A percentile compares a stretch with the other conserved stretches of the same genome.
These are phyloP conservation scores for Xylaria sp. DNA, from an alignment of 2,329 filamentous ascomycete genomes.

Conservation along the genomic window DNA sequence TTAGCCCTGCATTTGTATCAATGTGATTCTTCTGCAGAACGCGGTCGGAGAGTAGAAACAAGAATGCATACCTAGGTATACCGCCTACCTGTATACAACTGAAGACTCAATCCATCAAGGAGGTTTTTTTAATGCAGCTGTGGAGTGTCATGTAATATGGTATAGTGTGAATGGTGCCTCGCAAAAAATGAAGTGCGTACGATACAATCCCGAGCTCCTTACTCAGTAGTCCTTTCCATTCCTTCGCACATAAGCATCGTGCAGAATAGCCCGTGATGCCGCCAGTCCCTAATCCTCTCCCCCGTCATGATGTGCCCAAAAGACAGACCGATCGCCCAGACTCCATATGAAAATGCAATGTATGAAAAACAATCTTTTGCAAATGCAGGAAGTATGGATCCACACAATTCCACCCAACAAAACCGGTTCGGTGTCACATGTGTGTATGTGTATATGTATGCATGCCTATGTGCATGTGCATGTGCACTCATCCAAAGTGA, in stretches of 20 bases:
- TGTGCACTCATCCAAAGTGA: conserved; percentile 14
- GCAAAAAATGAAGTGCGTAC: background rate
- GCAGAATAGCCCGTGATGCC: conserved; percentile 10
- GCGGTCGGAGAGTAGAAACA: too few species aligned
- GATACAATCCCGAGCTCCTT: conserved; percentile 5
- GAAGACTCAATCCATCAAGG: too few species aligned
- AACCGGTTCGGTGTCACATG: background rate
- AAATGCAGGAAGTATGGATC: background rate
- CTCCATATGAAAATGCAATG: conserved; percentile 28
- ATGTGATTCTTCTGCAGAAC: background rate
- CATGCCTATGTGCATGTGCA: conserved; percentile 7
- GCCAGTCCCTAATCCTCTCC: conserved; percentile 18
- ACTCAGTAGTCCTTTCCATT: conserved; percentile 16
- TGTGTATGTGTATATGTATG: conserved; percentile 20
- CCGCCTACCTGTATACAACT: too few species aligned
- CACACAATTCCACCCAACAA: background rate
- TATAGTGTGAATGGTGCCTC: too few species aligned
- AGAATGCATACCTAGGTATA: too few species aligned
- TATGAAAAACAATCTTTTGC: background rate
- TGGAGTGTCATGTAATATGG: too few species aligned
- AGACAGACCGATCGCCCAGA: conserved; percentile 15
- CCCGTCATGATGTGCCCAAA: conserved; percentile 12
- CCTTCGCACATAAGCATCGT: background rate
- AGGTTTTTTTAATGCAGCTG: too few species aligned
- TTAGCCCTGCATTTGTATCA: background rate